Evolutionary conservation across 352 stramenopile species (phyloP), one percentile per base, ranked within the genome.

Genomic region (Phytopythium delawarense): DNA sequence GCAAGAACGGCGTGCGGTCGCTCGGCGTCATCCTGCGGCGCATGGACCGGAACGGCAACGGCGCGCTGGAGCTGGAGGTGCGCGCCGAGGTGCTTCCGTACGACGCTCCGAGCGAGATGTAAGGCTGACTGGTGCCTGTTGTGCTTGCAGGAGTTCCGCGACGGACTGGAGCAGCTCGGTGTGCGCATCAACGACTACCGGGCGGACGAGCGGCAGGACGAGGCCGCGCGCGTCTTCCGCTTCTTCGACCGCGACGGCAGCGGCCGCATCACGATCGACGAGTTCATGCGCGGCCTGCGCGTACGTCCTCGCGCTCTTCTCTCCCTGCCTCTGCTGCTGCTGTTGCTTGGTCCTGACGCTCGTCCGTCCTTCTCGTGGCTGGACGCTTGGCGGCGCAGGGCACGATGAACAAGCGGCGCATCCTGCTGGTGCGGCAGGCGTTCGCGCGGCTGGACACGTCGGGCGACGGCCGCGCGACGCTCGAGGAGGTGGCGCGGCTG

Each of bases 261-360:
- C 58, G 91, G 89, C 15, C 81, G 76, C 32, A 89, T 98, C 61
- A 93, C 85, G 8, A 75, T 95, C 23, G 80, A 96, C 32, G 93
- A 98, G 63, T 89, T 98, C 37, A 76, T 98, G 61, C 79, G 88
- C 25, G 89, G 84, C 4, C 72, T 98, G 21, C 74, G 88, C 42
- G 88, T 89, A 63, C 53, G 69, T 76, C n/a, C 18, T 34, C 20
- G n/a, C n/a, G 5, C 7, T 15, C 28, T 32, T 7, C 25, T 39
- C 35, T 1, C 35, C 2, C 35, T 16, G 9, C 35, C 35, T 40
- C 35, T 51, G 25, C 25, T 28, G 25, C 30, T 18, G 11, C 9
- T 28, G 9, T 8, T 32, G 25, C 32, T 13, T n/a, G 12, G 39
- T 45, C 20, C 42, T 21, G 42, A 11, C 20, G 7, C 42, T 49